A percentile compares a stretch with the other conserved stretches of the same genome.
Evolutionary conservation across 2,329 filamentous ascomycete species (phyloP).

Genomic region (Hypoxylon sp.): DNA sequence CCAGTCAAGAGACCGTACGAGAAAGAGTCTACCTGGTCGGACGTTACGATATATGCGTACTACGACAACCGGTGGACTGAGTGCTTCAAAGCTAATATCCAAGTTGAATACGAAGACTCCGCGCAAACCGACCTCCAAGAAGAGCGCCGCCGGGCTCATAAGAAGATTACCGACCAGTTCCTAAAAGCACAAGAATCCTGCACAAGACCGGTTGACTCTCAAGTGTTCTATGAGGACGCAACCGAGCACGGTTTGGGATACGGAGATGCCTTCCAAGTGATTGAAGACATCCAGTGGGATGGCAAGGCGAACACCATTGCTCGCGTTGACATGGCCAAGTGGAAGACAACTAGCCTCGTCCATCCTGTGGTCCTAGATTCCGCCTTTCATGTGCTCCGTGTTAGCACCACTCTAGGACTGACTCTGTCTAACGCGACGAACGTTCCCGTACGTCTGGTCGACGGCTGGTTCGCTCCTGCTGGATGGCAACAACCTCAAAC

Average conservation of each 20-base stretch:
- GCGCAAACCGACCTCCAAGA: conserved; percentile 40
- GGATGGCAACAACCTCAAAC: conserved; percentile 54
- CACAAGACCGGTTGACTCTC: conserved; percentile 47
- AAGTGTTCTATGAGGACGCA: conserved; percentile 51
- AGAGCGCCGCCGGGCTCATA: conserved; percentile 34
- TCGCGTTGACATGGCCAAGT: conserved; percentile 45
- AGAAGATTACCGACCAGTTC: conserved; percentile 36
- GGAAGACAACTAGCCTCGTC: conserved; percentile 50
- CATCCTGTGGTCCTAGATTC: conserved; percentile 59
- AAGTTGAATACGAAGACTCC: conserved; percentile 51
- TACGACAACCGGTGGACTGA: conserved; percentile 52
- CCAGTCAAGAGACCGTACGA: conserved; percentile 47
- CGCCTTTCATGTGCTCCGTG: conserved; percentile 53
- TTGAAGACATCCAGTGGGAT: conserved; percentile 54
- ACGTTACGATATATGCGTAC: conserved; percentile 52
- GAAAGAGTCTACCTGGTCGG: conserved; percentile 50
- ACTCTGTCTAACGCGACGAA: conserved; percentile 43
- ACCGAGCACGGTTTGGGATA: conserved; percentile 52
- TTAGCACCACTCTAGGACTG: conserved; percentile 45
- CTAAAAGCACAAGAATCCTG: conserved; percentile 42
- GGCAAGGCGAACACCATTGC: conserved; percentile 45
- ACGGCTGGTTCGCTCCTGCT: conserved; percentile 55
- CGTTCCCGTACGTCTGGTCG: conserved; percentile 51
- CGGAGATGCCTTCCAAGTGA: conserved; percentile 52
- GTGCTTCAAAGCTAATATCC: conserved; percentile 52